Conservation (phyloP, 768 basidiomycete species). For the Boletellus ananiceps region DNA sequence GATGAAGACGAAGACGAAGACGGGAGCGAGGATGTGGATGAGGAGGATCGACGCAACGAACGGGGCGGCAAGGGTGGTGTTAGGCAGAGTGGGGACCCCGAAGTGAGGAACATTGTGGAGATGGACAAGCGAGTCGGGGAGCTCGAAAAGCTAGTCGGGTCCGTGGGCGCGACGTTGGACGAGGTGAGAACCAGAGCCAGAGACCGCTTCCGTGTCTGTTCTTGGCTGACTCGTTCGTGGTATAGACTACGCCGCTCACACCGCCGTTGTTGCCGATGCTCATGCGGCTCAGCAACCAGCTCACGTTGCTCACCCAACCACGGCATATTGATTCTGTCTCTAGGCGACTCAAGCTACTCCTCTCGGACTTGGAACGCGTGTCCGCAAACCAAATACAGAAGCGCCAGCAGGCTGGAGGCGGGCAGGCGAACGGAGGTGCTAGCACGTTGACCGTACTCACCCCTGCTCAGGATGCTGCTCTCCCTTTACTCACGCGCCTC, state of each 20-base stretch:
- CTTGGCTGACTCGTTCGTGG: conserved; percentile 5
- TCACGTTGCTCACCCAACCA: conserved; percentile 88
- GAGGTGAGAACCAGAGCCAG: conserved; percentile 50
- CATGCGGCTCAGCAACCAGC: conserved; percentile 76
- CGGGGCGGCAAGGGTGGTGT: not conserved
- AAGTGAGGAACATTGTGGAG: conserved; percentile 54
- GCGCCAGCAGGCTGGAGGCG: conserved; percentile 12
- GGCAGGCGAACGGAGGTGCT: conserved; percentile 2
- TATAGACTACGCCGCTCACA: conserved; percentile 65
- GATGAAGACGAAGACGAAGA: conserved; percentile 1
- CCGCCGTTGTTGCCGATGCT: conserved; percentile 80
- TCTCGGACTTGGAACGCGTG: conserved; percentile 87
- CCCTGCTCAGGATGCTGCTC: conserved; percentile 52
- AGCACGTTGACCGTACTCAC: conserved; percentile 20
- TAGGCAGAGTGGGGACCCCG: conserved; percentile 20
- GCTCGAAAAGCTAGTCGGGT: conserved; percentile 80
- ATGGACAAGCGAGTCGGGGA: conserved; percentile 82
- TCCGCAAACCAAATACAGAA: conserved; percentile 38
- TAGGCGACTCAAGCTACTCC: conserved; percentile 84
- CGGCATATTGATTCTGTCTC: conserved; percentile 95
- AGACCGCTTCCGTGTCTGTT: not conserved
- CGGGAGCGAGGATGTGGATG: conserved; percentile 1
- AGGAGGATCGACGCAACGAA: not conserved
- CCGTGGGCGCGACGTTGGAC: conserved; percentile 72
- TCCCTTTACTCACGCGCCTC: conserved; percentile 66